Base-by-base conservation (phyloP, 805 yeast species). In the Wickerhamiella qilinensis region DNA sequence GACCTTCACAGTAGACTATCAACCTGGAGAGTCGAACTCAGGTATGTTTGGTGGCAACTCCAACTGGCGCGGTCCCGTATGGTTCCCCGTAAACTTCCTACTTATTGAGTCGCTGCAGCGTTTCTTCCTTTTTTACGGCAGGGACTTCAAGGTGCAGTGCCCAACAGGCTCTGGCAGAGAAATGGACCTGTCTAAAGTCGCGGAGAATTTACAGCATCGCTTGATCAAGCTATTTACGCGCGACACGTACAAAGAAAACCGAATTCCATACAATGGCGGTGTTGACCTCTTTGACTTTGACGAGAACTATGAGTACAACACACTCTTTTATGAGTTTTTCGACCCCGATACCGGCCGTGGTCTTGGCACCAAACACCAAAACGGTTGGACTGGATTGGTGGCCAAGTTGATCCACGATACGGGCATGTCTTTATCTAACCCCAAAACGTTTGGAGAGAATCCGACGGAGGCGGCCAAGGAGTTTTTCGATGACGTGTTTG, bases 31-130 rank as follows among this genome's bases (percentile, higher is more conserved):
- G 33, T 79, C 93, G 21, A 88, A 83, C 54, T 77, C 93, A 4
- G 94, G 94, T 4, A 71, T 86, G 72, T 85, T 85, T 67, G 96
- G 96, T 37, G 96, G 96, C 42, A 85, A 85, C 57, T 84, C 94
- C 18, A 85, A 85, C 59, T 85, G 96, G 96, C 70, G 96, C 57
- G 96, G 96, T 2, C 95, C 96, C 14, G 84, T 85, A 48, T 85
- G 96, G 96, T 84, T 85, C 67, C 94, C 96, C 17, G 82, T 82
- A 11, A 85, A 79, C 52, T 85, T 85, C 57, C 63, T 85, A 44
- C 62, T 85, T 30, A 82, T 85, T 41, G 96, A 85, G 62, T 74
- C 94, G 0, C 64, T 85, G 49, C 91, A 85, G 59, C 68, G 94
- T 50, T 83, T 83, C 57, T 83, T 77, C 57, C 63, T 85, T 52